Base-by-base conservation (phyloP, 2,329 filamentous ascomycete genomes). In the Verticillium albo-atrum region DNA sequence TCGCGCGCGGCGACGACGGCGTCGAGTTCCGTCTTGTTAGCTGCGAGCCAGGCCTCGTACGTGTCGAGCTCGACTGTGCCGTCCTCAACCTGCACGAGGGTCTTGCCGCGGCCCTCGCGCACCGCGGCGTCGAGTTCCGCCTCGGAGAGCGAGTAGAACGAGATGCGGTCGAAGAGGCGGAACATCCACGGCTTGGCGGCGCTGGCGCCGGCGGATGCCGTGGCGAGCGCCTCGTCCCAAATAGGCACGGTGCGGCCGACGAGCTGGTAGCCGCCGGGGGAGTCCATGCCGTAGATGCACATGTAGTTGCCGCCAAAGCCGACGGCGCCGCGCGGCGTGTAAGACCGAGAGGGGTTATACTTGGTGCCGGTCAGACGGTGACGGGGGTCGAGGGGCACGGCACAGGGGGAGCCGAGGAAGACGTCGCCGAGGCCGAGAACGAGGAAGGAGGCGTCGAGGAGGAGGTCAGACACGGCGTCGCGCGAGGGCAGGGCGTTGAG, bases 341-440 rank as follows among this genome's bases (percentile, higher is more conserved):
- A 74, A 4, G 71, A 73, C 2, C 73, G 67, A 1, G 73, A 73
- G 1, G 72, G 73, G 37, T 74, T 75, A 61, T 75, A 75, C 50
- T 75, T 75, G 27, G 71, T 73, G 10, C 72, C 72, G 14, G 74
- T 71, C 6, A 75, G 61, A 3, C 73, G 68, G 57, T 69, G 71
- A n/a, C 66, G 70, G 54, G 66, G 72, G 60, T 72, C 72, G 4
- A 75, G 61, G 3, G 73, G 73, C 15, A 76, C 65, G 0, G 72
- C 67, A 55, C 72, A 75, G 0, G 74, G 74, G 0, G 72, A 74
- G 2, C 73, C 74, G 59, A 74, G 67, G 61, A 74, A 76, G n/a
- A 76, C 73, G 54, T 75, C 73, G 0, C 74, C 74, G 0, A 76
- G 70, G 1, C 73, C 74, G 6, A 76, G 62, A 3, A 76, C 72